Evolutionary conservation across 148 eudicot species (phyloP).

Genomic region (Simmondsia chinensis): DNA sequence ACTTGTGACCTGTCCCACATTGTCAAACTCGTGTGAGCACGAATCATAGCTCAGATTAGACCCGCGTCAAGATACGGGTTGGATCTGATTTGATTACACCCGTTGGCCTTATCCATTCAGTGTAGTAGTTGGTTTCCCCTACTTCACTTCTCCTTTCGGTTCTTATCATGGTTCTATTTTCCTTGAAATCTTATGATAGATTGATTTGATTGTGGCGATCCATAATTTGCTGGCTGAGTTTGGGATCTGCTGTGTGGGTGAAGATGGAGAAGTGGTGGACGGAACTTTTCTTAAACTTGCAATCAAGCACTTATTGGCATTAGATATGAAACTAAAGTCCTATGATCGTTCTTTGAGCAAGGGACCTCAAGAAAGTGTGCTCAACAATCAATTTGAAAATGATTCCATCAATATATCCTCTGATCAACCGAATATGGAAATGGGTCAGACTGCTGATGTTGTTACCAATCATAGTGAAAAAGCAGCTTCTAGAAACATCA

Average conservation of each 20-base stretch:
- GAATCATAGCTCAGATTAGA: too few species aligned
- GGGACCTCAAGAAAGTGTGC: conserved; percentile 26
- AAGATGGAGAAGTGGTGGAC: conserved; percentile 78
- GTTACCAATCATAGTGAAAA: conserved; percentile 11
- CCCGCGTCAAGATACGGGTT: too few species aligned
- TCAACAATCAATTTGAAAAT: conserved; percentile 24
- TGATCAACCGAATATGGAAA: conserved; percentile 15
- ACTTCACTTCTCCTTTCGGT: too few species aligned
- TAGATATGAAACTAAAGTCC: conserved; percentile 86
- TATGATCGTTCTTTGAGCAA: conserved; percentile 30
- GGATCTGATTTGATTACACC: too few species aligned
- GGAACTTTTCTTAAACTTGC: conserved; percentile 94
- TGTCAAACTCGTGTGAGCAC: too few species aligned
- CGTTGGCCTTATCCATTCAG: too few species aligned
- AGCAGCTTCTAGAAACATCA: conserved; percentile 17
- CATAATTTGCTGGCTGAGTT: conserved; percentile 95
- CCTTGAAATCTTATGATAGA: conserved; percentile 30
- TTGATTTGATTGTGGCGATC: conserved; percentile 65
- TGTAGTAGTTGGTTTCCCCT: too few species aligned
- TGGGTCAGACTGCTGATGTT: conserved; percentile 7
- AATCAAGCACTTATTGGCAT: conserved; percentile 75
- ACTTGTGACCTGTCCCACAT: too few species aligned
- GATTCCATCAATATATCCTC: conserved; percentile 24
- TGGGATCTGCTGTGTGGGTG: conserved; percentile 82
- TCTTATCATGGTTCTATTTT: conserved; percentile 5